These are phyloP conservation scores for Luffa acutangula DNA, from an alignment of 306 rosid genomes.

Conservation along the genomic window DNA sequence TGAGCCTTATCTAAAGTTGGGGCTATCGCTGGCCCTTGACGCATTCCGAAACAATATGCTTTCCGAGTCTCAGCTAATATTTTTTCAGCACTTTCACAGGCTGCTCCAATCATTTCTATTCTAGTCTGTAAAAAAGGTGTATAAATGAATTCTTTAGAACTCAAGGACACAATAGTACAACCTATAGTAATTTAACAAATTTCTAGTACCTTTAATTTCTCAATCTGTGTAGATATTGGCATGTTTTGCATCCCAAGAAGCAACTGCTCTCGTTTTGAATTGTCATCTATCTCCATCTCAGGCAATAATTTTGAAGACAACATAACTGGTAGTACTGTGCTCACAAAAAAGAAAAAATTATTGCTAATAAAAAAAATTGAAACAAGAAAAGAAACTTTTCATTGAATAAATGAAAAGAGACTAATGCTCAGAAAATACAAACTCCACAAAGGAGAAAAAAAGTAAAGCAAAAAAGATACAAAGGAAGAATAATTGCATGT, in stretches of 20 bases:
- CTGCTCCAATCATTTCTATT: slow-evolving; percentile 80
- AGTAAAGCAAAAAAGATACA: no score
- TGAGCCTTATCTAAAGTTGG: slow-evolving; percentile 89
- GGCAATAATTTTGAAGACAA: slow-evolving; percentile 77
- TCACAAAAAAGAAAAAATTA: slow-evolving; percentile 4
- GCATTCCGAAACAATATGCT: slow-evolving; percentile 79
- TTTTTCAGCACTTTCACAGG: slow-evolving; percentile 92
- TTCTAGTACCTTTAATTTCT: slow-evolving; percentile 54
- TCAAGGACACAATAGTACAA: background rate
- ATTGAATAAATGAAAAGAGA: no score
- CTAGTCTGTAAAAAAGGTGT: slow-evolving; percentile 39
- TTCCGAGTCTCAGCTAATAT: slow-evolving; percentile 88
- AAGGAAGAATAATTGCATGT: no score
- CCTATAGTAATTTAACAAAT: background rate
- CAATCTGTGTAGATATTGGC: slow-evolving; percentile 61
- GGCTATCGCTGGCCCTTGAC: slow-evolving; percentile 66
- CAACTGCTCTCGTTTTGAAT: slow-evolving; percentile 59
- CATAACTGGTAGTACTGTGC: slow-evolving; percentile 75
- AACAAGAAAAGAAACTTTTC: no score
- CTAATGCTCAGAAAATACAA: no score
- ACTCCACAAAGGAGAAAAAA: no score
- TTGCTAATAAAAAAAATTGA: background rate
- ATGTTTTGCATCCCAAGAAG: slow-evolving; percentile 83
- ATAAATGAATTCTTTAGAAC: slow-evolving; percentile 2
- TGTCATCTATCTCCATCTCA: slow-evolving; percentile 84